Evolutionary conservation across 2,329 filamentous ascomycete genomes (phyloP).

Genomic region (Graphilbum ipis-grandicollis): DNA sequence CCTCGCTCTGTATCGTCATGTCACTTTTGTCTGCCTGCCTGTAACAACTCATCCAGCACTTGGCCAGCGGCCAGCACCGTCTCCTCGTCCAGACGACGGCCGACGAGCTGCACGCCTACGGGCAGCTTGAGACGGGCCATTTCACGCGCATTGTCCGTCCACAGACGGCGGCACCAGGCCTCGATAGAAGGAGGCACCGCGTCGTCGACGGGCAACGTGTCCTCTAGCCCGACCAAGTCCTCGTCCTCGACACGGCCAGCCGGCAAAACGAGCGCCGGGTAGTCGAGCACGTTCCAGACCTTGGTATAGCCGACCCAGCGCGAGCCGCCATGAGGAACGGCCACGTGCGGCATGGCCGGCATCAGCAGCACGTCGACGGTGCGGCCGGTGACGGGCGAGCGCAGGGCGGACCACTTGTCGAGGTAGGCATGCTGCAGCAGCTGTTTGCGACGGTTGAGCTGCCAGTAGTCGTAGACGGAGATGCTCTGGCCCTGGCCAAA

Average conservation of each 20-base stretch:
- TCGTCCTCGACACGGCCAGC: slow-evolving; percentile 22
- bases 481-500: slow-evolving; percentile 33
- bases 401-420: slow-evolving; percentile 35
- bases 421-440: slow-evolving; percentile 36
- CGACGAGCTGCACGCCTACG: slow-evolving; percentile 34
- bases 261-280: slow-evolving; percentile 38
- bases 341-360: slow-evolving; percentile 42
- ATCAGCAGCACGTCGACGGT: slow-evolving; percentile 37
- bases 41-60: slow-evolving; percentile 13
- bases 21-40: neutral
- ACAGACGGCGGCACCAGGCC: slow-evolving; percentile 31
- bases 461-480: slow-evolving; percentile 50
- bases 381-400: slow-evolving; percentile 23
- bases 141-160: slow-evolving; percentile 22
- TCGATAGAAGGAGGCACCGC: too few relatives aligned
- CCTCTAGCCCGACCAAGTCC: slow-evolving; percentile 15
- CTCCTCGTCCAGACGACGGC: slow-evolving; percentile 34
- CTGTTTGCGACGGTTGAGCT: slow-evolving; percentile 41
- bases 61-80: slow-evolving; percentile 28
- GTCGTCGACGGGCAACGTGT: slow-evolving; percentile 22
- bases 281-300: slow-evolving; percentile 46
- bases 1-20: too few relatives aligned
- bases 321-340: slow-evolving; percentile 24
- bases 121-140: slow-evolving; percentile 22
- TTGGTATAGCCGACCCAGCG: slow-evolving; percentile 43